Evolutionary conservation across 1,139 yeast species (phyloP).

Genomic region (Sugiyamaella neomexicana): DNA sequence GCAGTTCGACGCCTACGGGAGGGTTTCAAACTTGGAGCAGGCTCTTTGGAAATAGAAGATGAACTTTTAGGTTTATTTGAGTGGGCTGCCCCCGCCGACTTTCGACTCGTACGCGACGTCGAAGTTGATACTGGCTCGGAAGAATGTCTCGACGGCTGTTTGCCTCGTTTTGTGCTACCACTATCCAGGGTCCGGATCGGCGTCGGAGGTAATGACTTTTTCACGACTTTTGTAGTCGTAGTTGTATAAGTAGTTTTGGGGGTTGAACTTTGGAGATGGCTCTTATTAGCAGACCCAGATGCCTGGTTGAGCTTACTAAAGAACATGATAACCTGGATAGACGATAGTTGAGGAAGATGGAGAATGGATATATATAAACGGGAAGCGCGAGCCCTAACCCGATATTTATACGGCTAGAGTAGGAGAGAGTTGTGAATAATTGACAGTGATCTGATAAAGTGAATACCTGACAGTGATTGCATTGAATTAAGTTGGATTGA

Average conservation of each 20-base stretch:
- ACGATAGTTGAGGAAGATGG: not conserved
- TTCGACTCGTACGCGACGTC: too few species aligned
- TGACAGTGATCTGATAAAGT: too few species aligned
- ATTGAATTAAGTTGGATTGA: too few species aligned
- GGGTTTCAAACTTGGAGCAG: not conserved
- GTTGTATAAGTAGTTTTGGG: conserved; percentile 19
- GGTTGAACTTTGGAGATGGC: conserved; percentile 22
- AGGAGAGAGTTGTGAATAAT: too few species aligned
- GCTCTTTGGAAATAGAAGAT: too few species aligned
- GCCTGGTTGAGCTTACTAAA: conserved; percentile 25
- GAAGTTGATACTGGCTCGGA: conserved; percentile 7
- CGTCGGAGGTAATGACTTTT: not conserved
- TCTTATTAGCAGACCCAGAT: conserved; percentile 19
- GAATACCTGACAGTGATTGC: too few species aligned
- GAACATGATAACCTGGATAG: conserved; percentile 23
- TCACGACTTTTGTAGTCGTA: conserved; percentile 20
- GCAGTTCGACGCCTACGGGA: conserved; percentile 8
- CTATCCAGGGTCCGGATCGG: not conserved
- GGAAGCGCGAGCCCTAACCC: conserved; percentile 1
- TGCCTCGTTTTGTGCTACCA: not conserved
- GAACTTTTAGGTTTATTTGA: too few species aligned
- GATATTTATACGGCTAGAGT: not conserved
- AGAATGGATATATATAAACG: not conserved
- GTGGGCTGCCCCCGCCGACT: not conserved
- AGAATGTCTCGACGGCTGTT: not conserved